Evolutionary conservation across 805 yeast species (phyloP).

Genomic region (Candida lessepsii): DNA sequence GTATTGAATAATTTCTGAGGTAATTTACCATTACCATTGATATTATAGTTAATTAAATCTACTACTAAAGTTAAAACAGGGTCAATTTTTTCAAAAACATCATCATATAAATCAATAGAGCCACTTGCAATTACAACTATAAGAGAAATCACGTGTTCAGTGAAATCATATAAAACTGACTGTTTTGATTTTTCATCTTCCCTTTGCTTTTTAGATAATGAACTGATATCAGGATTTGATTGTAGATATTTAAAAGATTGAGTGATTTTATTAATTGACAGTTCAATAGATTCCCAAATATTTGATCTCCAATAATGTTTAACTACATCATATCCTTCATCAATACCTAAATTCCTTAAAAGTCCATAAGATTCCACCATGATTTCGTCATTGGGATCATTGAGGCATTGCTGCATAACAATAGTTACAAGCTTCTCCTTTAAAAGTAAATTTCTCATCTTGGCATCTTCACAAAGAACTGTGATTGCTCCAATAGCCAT

Average conservation of each 20-base stretch:
- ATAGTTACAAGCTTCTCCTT: conserved; percentile 70
- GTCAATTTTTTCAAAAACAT: conserved; percentile 47
- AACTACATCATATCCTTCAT: conserved; percentile 84
- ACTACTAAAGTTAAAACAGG: conserved; percentile 38
- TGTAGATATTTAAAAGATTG: conserved; percentile 46
- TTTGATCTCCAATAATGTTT: conserved; percentile 74
- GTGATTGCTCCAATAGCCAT: conserved; percentile 76
- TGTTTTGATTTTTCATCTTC: conserved; percentile 41
- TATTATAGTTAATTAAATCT: conserved; percentile 33
- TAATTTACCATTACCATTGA: conserved; percentile 27
- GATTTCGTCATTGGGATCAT: conserved; percentile 69
- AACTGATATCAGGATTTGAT: conserved; percentile 16
- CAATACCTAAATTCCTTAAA: conserved; percentile 74
- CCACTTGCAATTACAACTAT: conserved; percentile 64
- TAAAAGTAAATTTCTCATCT: conserved; percentile 59
- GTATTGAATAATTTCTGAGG: conserved; percentile 49
- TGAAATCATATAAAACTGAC: conserved; percentile 57
- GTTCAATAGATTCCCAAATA: conserved; percentile 62
- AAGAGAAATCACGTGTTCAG: conserved; percentile 72
- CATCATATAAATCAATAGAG: conserved; percentile 48
- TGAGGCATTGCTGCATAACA: conserved; percentile 60
- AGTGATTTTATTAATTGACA: conserved; percentile 50
- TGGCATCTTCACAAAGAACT: conserved; percentile 66
- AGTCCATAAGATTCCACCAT: conserved; percentile 81
- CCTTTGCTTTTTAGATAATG: conserved; percentile 20